Base-by-base conservation (phyloP, 192 early-diverging fungal species). In the Spizellomyces punctatus region DNA sequence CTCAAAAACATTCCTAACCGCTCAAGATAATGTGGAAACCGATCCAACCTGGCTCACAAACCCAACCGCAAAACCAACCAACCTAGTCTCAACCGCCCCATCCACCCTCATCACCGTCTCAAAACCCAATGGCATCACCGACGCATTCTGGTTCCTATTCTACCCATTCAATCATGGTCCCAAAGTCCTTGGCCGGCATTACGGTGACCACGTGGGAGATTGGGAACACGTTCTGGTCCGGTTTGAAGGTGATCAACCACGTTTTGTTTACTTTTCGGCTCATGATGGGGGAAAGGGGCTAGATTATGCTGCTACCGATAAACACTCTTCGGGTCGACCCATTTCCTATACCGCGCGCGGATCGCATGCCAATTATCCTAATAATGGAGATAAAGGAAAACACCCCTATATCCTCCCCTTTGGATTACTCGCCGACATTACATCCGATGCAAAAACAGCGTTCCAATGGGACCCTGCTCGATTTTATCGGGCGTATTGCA, bases 131-230 rank as follows among this genome's bases (percentile, higher is more conserved):
- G 22, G 22, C 64, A 47, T 72, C 21, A 16, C 65, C 63, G 63
- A 65, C 45, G 71, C 54, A 22, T 65, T 46, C 42, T 72, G 61
- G 41, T 64, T 72, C 61, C n/a, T 65, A 17, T 72, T 49, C 50
- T 72, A 72, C 43, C 61, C 71, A 12, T 72, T 44, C 49, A 72
- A 72, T 9, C 50, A 55, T 19, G 71, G 71, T 7, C 61, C 61
- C 62, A 57, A 48, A 41, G 71, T 72, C 22, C 44, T 72, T 21
- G 61, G 62, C 19, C 46, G 63, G n/a, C 44, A 54, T 47, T 72
- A 56, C 43, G 71, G 71, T 12, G 65, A 65, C 44, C 71, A 72
- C 54, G 71, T 72, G 16, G 71, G 71, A 36, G 71, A 72, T 8
- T 72, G 63, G 62, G 71, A 72, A 36, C 61, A 64, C 27, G 45